phyloP scores from a whole-genome alignment of 306 rosid genomes.

The Dryas octopetala region DNA sequence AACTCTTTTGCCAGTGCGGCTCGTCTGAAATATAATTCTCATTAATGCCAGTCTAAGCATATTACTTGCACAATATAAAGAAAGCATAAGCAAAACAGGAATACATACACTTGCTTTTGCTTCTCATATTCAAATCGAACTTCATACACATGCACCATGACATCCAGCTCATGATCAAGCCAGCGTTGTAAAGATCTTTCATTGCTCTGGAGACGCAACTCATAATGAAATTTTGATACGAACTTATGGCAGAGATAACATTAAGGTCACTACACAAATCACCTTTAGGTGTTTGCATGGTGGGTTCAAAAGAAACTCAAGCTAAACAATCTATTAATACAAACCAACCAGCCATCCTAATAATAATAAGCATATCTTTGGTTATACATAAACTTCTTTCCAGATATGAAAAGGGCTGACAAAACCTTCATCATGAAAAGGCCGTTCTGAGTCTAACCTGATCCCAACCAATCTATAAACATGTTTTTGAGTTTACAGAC shows the following conservation, averaged over 20 bases:
- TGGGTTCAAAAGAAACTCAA: background rate
- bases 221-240: conserved; percentile 8
- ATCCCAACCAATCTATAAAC: conserved; percentile 16
- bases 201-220: conserved; percentile 47
- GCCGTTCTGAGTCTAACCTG: conserved; percentile 4
- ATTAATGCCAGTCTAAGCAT: conserved; percentile 21
- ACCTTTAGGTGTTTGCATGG: background rate
- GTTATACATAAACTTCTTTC: too few species aligned
- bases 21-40: conserved; percentile 40
- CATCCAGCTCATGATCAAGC: conserved; percentile 88
- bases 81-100: conserved; percentile 1
- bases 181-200: conserved; percentile 64
- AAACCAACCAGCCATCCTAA: conserved; percentile 19
- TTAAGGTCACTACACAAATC: background rate
- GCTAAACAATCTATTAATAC: conserved; percentile 5
- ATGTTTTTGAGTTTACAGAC: background rate
- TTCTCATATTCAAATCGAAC: conserved; percentile 67
- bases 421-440: conserved; percentile 25
- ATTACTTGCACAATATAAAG: conserved; percentile 6
- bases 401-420: background rate
- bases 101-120: conserved; percentile 70
- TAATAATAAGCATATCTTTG: background rate
- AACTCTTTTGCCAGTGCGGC: conserved; percentile 67
- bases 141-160: conserved; percentile 68
- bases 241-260: background rate